Base-by-base conservation (phyloP, 192 early-diverging fungal genomes). In the Linnemannia elongata region DNA sequence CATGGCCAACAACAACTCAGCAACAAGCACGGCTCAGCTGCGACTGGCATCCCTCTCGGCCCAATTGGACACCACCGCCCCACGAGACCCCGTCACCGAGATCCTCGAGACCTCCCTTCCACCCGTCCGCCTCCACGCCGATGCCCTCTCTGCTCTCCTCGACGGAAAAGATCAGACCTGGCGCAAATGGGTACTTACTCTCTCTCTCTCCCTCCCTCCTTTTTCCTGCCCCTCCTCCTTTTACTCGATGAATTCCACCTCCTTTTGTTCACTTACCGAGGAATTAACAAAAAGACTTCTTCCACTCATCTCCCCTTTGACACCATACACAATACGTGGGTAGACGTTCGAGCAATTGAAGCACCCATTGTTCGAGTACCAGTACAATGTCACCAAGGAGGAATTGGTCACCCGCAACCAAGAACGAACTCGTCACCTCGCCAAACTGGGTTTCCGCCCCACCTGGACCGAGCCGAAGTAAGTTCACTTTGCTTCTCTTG, bases 301-400 rank as follows among this genome's bases (percentile, higher is more conserved):
- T 39, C 6, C n/a, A 30, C 2, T 38, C 4, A n/a, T 42, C 39
- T 39, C 17, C 12, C 44, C 8, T 30, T 60, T 68, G 24, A 52
- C 20, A 22, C 49, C 15, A 49, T 52, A 22, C 20, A 52, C 17
- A 13, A 0, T 36, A 47, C 4, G 17, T 20, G n/a, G 12, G 5
- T 70, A 78, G 76, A 70, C 39, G 52, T 78, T 78, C 47, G 76
- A 78, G 0, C 76, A 78, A 22, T 13, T 78, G 27, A 78, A 78
- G 45, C 76, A 78, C 15, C 68, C 76, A 17, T 35, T 78, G 66
- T 78, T 78, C 76, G 44, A 78, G n/a, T 78, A 69, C 76, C 68
- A 78, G 35, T 69, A 78, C 45, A 78, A 78, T 45, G 69, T 78
- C 45, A 69, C 76, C 45, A 78, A 78, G 36, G 76, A 78, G 18